These are phyloP conservation scores for Melocanna baccifera DNA, from an alignment of 176 grass and related monocot genomes.

Conservation along the genomic window DNA sequence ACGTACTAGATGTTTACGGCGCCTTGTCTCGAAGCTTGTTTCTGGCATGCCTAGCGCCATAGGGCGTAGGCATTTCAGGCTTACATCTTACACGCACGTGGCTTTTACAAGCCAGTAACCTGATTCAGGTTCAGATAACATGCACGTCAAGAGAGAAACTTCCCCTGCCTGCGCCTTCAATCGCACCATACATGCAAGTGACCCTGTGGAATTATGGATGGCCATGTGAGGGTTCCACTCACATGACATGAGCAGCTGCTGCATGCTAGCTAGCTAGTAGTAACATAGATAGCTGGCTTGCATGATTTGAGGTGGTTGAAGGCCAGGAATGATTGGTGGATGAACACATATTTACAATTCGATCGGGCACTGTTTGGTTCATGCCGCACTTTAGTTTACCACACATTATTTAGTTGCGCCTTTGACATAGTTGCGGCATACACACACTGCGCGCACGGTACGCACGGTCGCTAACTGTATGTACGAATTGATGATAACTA, in stretches of 20 bases:
- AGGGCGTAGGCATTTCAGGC: not conserved
- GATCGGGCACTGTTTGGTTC: not conserved
- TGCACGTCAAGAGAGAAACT: not conserved
- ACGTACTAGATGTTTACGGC: not conserved
- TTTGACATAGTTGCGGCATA: not conserved
- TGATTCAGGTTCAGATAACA: not conserved
- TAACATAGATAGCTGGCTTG: not conserved
- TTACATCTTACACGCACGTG: slow-evolving; percentile 11
- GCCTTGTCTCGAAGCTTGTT: slow-evolving; percentile 36
- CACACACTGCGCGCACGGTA: too few relatives aligned
- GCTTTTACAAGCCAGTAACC: not conserved
- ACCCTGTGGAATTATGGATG: not conserved
- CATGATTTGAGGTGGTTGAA: not conserved
- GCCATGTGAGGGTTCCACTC: not conserved
- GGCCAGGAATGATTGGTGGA: not conserved
- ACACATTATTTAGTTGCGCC: not conserved
- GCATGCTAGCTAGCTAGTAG: not conserved
- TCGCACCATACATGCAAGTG: not conserved
- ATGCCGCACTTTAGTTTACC: not conserved
- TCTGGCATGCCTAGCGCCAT: not conserved
- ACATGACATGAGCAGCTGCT: not conserved
- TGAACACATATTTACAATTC: not conserved
- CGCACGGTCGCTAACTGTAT: too few relatives aligned
- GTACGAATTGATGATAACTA: too few relatives aligned
- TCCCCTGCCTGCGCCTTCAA: not conserved